phyloP scores from a whole-genome alignment of 257 asterid species.

The Striga asiatica region DNA sequence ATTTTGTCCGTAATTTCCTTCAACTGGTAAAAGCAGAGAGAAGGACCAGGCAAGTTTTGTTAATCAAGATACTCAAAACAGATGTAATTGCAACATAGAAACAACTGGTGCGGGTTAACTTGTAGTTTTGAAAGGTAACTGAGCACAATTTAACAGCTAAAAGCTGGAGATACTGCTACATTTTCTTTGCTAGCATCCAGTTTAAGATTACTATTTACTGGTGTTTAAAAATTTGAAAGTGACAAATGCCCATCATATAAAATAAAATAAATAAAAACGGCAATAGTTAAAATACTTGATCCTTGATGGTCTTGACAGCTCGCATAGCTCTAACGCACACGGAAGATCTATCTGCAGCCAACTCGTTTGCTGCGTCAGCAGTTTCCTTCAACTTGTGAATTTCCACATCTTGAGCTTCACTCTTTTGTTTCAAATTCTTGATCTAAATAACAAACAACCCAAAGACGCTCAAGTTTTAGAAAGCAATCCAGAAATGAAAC shows the following conservation, averaged over 20 bases:
- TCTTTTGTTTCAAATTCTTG: constrained; percentile 52
- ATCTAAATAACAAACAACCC: constrained; percentile 22
- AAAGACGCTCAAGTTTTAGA: background rate
- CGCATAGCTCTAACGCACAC: constrained; percentile 39
- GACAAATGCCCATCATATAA: background rate
- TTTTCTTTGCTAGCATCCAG: no score
- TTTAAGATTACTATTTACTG: no score
- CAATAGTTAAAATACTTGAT: constrained; percentile 38
- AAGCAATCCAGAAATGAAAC: background rate
- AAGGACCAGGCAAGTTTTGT: background rate
- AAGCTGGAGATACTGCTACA: no score
- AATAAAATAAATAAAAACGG: background rate
- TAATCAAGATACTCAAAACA: constrained; percentile 8
- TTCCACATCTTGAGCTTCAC: constrained; percentile 57
- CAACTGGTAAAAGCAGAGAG: constrained; percentile 34
- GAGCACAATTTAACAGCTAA: no score
- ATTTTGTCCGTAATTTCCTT: constrained; percentile 53
- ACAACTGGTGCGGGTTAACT: no score
- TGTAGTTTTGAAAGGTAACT: no score
- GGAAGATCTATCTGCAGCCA: constrained; percentile 62
- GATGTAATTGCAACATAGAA: background rate
- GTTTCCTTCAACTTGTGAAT: constrained; percentile 43
- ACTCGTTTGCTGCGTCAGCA: constrained; percentile 35
- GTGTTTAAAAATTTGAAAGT: no score
- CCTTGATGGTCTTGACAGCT: constrained; percentile 43